These are phyloP conservation scores for Fusarium sp. DNA, from an alignment of 2,329 filamentous ascomycete species.

Conservation along the genomic window DNA sequence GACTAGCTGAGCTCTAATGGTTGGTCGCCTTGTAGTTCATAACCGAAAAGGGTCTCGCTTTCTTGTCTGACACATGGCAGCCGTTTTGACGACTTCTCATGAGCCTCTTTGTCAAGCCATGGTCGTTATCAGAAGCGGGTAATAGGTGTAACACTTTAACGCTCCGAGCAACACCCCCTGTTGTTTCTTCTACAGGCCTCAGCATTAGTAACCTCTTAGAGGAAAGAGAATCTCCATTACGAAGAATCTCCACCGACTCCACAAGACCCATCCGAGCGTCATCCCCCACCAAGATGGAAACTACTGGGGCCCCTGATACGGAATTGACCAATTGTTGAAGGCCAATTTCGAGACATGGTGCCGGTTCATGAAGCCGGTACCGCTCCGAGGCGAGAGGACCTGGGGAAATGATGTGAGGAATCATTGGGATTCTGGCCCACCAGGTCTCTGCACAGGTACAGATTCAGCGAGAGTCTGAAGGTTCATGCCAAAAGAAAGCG, in stretches of 20 bases:
- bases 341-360: conserved; percentile 39
- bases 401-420: conserved; percentile 25
- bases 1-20: conserved; percentile 33
- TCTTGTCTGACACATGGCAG: conserved; percentile 22
- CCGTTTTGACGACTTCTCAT: conserved; percentile 14
- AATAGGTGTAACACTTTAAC: conserved; percentile 1
- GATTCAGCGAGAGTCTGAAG: background rate
- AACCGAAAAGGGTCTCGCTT: conserved; percentile 11
- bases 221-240: conserved; percentile 41
- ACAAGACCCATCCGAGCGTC: conserved; percentile 32
- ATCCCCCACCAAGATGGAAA: conserved; percentile 31
- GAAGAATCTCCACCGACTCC: conserved; percentile 38
- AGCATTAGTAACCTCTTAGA: conserved; percentile 36
- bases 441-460: background rate
- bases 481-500: background rate
- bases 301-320: conserved; percentile 17
- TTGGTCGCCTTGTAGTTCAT: conserved; percentile 23
- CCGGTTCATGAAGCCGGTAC: conserved; percentile 28
- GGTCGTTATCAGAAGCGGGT: background rate
- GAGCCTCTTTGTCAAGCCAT: conserved; percentile 15
- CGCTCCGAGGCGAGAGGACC: conserved; percentile 20
- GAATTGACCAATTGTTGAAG: conserved; percentile 33
- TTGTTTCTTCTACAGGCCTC: conserved; percentile 6
- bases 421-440: conserved; percentile 2
- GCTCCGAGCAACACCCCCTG: conserved; percentile 23